These are phyloP conservation scores for Gracilaria vermiculophylla DNA, from an alignment of 23 red algal genomes.

Conservation along the genomic window DNA sequence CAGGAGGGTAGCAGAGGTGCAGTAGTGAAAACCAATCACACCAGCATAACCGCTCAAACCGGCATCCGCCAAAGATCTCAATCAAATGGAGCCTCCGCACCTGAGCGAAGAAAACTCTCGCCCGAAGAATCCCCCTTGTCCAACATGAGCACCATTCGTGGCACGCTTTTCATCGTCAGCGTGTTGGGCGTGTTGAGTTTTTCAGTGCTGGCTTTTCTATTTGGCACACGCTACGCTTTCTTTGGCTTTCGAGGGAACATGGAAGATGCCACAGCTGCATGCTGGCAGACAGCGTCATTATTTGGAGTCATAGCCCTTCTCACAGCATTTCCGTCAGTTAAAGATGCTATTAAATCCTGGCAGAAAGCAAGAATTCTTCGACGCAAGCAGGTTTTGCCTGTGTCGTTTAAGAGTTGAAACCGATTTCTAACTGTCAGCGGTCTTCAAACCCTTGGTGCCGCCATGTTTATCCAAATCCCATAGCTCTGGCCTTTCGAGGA, in stretches of 20 bases:
- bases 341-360: neutral
- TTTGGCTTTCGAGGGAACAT: slow-evolving; percentile 63
- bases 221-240: slow-evolving; percentile 47
- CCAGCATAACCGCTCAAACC: neutral
- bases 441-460: too few relatives aligned
- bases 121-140: neutral
- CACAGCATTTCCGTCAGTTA: slow-evolving; percentile 35
- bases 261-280: slow-evolving; percentile 54
- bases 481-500: too few relatives aligned
- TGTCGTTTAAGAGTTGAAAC: slow-evolving; percentile 5
- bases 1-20: neutral
- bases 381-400: slow-evolving; percentile 37
- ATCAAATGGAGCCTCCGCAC: neutral
- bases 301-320: slow-evolving; percentile 41
- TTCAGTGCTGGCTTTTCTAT: slow-evolving; percentile 26
- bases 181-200: slow-evolving; percentile 36
- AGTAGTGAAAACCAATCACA: neutral
- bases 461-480: too few relatives aligned
- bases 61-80: slow-evolving; percentile 6
- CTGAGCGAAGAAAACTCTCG: neutral
- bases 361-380: neutral
- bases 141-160: slow-evolving; percentile 27
- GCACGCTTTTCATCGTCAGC: slow-evolving; percentile 28
- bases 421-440: neutral
- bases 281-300: slow-evolving; percentile 47